Percentiles rank a stretch among this genome's conserved stretches.
Evolutionary conservation across 2,329 filamentous ascomycete species (phyloP).

Genomic region (Aureobasidium sp.): DNA sequence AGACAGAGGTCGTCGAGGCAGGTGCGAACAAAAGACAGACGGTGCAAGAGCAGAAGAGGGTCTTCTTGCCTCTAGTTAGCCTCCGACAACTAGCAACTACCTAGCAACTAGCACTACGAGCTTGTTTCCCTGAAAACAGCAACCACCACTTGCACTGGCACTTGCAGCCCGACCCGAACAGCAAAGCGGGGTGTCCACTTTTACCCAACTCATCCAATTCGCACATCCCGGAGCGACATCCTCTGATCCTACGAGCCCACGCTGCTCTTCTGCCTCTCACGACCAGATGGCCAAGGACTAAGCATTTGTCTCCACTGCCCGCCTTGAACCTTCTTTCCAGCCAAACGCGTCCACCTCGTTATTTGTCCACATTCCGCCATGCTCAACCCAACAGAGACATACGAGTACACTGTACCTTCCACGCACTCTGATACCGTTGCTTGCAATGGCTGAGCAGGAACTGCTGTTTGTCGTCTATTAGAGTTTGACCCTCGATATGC

Average conservation of each 20-base stretch:
- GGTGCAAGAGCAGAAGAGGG: background rate
- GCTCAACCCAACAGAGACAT: background rate
- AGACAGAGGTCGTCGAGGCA: background rate
- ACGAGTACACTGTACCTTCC: background rate
- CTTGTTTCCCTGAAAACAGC: constrained; percentile 5
- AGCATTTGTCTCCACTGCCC: constrained; percentile 7
- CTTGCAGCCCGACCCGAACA: constrained; percentile 6
- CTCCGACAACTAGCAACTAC: background rate
- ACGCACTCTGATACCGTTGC: background rate
- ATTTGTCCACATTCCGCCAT: background rate
- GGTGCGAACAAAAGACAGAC: background rate
- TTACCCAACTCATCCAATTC: background rate
- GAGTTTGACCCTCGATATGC: background rate
- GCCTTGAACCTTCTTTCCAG: constrained; percentile 2
- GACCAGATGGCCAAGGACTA: background rate
- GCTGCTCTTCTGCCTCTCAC: background rate
- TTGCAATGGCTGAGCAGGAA: background rate
- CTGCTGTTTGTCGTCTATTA: constrained; percentile 7
- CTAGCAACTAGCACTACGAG: constrained; percentile 6
- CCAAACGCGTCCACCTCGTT: background rate
- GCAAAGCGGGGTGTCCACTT: background rate
- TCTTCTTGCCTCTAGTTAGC: constrained; percentile 4
- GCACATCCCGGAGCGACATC: background rate
- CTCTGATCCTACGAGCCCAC: background rate
- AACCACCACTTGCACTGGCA: background rate